Percentiles rank a stretch among this genome's conserved stretches.
These are phyloP conservation scores for Phytophthora agathidicida DNA, from an alignment of 352 stramenopile species.

Conservation along the genomic window DNA sequence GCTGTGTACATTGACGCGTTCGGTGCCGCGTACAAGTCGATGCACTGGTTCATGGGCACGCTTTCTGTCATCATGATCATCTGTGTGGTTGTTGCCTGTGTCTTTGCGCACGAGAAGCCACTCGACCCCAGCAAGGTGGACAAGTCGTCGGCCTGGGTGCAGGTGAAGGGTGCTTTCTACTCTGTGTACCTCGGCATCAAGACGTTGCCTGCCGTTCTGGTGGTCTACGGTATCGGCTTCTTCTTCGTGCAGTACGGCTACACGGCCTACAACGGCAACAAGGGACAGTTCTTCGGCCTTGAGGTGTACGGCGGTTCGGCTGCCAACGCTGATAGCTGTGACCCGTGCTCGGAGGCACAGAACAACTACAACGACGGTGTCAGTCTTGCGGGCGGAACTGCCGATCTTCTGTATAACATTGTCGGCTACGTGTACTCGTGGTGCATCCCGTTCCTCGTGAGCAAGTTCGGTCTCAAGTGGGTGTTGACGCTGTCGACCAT, in stretches of 20 bases:
- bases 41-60: conserved; percentile 39
- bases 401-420: conserved; percentile 47
- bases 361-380: conserved; percentile 51
- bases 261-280: conserved; percentile 56
- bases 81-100: conserved; percentile 25
- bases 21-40: conserved; percentile 35
- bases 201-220: conserved; percentile 27
- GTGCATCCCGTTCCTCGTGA: conserved; percentile 40
- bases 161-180: conserved; percentile 31
- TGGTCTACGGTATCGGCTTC: conserved; percentile 40
- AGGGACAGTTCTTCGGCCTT: conserved; percentile 54
- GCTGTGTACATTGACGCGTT: conserved; percentile 50
- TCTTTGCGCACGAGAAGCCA: conserved; percentile 37
- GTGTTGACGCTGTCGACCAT: conserved; percentile 29
- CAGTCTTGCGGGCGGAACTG: conserved; percentile 35
- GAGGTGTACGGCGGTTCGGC: conserved; percentile 38
- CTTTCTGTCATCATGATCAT: conserved; percentile 41
- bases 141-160: conserved; percentile 11
- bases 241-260: conserved; percentile 40
- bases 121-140: conserved; percentile 27
- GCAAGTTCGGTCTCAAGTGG: conserved; percentile 47
- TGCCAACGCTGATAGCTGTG: conserved; percentile 31
- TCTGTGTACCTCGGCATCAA: conserved; percentile 40
- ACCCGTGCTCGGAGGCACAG: conserved; percentile 33
- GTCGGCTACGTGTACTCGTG: conserved; percentile 47